Conservation (phyloP, 2,329 filamentous ascomycete genomes). For the Colletotrichum spinosum region DNA sequence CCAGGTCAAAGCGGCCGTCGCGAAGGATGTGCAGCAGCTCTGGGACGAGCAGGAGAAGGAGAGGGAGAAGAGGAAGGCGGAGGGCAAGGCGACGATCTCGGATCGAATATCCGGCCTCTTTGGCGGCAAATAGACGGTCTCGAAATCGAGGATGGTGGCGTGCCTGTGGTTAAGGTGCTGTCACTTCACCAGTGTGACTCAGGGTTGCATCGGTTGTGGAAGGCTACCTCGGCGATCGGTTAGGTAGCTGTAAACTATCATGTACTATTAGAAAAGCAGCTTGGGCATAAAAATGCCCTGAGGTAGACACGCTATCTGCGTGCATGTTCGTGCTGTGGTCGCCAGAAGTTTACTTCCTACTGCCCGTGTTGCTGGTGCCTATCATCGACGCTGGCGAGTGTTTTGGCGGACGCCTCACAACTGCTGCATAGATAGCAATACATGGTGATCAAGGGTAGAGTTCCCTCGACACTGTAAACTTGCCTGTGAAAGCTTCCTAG, state of each 20-base stretch:
- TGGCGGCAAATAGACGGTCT: slow-evolving; percentile 28
- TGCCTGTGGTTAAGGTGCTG: not conserved
- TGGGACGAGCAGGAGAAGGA: slow-evolving; percentile 67
- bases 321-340: too few species aligned
- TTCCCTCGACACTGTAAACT: too few species aligned
- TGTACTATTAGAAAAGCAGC: slow-evolving; percentile 32
- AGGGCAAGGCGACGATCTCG: slow-evolving; percentile 60
- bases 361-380: too few species aligned
- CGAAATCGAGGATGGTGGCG: too few species aligned
- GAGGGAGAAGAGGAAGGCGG: slow-evolving; percentile 66
- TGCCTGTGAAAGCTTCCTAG: too few species aligned
- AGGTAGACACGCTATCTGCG: too few species aligned
- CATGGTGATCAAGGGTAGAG: too few species aligned
- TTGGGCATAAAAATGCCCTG: not conserved
- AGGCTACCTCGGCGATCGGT: not conserved
- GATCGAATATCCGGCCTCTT: slow-evolving; percentile 53
- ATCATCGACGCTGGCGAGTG: too few species aligned
- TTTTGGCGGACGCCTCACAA: too few species aligned
- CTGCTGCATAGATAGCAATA: too few species aligned
- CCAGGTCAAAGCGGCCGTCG: slow-evolving; percentile 70
- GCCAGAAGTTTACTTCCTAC: too few species aligned
- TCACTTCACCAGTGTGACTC: not conserved
- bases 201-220: slow-evolving; percentile 1
- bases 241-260: slow-evolving; percentile 15
- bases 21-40: slow-evolving; percentile 64